Evolutionary conservation across 2,329 filamentous ascomycete genomes (phyloP), one percentile per base, ranked within the genome.

Genomic region (Tolypocladium pustulatum): DNA sequence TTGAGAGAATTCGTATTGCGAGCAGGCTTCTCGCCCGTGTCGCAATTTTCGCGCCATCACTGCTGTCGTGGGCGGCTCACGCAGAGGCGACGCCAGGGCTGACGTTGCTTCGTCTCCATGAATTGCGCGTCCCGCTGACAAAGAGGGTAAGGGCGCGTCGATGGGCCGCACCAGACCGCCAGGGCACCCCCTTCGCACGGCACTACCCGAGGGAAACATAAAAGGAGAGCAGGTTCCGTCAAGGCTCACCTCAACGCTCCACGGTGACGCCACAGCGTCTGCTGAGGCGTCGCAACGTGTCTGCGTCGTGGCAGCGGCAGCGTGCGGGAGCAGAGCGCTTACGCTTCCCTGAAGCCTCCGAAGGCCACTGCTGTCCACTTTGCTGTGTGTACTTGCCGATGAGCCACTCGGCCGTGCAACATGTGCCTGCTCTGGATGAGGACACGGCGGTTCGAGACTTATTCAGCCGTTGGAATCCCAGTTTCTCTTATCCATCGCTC

Each of bases 61-160:
- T 13, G 54, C 54, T n/a, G 37, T 55, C 54, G 54, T 43, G 52
- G 20, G 41, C 57, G 56, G 58, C 57, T 46, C 49, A 22, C 25
- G 30, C 17, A 57, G 15, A 57, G 54, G 30, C 36, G 55, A 60
- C 61, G 57, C 56, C 55, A 61, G 62, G 60, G 63, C 65, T 67
- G 66, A 67, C 68, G 68, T 69, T 65, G 68, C 67, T 65, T 54
- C 55, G 61, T 59, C 25, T 51, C 55, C 49, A 61, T 68, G 68
- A 63, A 70, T 71, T 71, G 69, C 69, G 69, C 67, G 69, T 70
- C 63, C 63, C 66, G 56, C 64, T 66, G 62, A 64, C 62, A 68
- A 66, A 64, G 61, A 61, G 64, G 66, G 58, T 30, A 59, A 38
- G 58, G 53, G 56, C 56, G 56, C 54, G 49, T 38, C 54, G 38